These are phyloP conservation scores for Choiromyces venosus DNA, from an alignment of 495 filamentous ascomycete genomes.

Conservation along the genomic window DNA sequence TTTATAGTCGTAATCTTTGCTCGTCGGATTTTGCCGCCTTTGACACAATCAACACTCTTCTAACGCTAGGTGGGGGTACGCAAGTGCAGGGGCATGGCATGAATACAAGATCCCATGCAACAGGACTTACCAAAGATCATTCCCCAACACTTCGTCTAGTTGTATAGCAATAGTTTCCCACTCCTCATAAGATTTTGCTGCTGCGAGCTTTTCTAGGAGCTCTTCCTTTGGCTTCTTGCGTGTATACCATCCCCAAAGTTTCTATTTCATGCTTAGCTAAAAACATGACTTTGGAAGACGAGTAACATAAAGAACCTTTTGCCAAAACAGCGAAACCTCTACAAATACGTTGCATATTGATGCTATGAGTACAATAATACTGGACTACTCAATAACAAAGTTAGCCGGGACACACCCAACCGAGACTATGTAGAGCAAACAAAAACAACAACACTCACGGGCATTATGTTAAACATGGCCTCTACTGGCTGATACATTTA, in stretches of 20 bases:
- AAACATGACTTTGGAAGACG: background rate
- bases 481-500: conserved; percentile 8
- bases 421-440: background rate
- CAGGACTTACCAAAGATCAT: conserved; percentile 66
- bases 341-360: conserved; percentile 54
- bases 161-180: conserved; percentile 77
- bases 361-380: conserved; percentile 43
- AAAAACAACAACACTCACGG: conserved; percentile 8
- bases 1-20: conserved; percentile 79
- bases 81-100: background rate
- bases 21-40: conserved; percentile 75
- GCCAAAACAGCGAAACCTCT: conserved; percentile 63
- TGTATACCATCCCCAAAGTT: conserved; percentile 53
- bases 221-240: conserved; percentile 51
- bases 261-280: conserved; percentile 44
- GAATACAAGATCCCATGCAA: conserved; percentile 4
- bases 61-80: background rate
- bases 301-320: conserved; percentile 48
- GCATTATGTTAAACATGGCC: conserved; percentile 16
- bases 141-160: conserved; percentile 68
- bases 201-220: conserved; percentile 55
- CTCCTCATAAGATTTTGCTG: conserved; percentile 67
- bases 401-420: conserved; percentile 10
- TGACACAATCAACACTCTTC: background rate
- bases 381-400: conserved; percentile 6